These are phyloP conservation scores for Colletotrichum eremochloae DNA, from an alignment of 2,329 filamentous ascomycete species.

Conservation along the genomic window DNA sequence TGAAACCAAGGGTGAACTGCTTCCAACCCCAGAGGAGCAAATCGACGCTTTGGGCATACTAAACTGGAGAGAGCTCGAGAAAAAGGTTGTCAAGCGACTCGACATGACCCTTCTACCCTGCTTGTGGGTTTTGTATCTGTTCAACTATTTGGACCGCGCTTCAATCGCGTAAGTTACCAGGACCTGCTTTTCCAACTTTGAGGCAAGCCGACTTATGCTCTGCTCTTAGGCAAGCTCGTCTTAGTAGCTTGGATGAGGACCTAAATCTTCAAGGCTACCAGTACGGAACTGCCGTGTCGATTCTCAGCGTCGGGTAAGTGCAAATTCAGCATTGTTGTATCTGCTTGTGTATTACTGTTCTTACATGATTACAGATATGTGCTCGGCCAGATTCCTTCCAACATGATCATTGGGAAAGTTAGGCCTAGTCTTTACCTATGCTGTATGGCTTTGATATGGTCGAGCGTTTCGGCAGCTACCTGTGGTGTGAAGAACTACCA, in stretches of 20 bases:
- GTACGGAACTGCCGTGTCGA: conserved; percentile 46
- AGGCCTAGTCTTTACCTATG: conserved; percentile 43
- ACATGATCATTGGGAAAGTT: conserved; percentile 43
- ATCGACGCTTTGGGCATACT: conserved; percentile 44
- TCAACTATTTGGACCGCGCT: conserved; percentile 44
- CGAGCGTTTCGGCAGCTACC: conserved; percentile 42
- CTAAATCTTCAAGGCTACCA: conserved; percentile 45
- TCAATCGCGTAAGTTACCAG: conserved; percentile 38
- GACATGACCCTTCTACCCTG: conserved; percentile 44
- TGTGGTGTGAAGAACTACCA: conserved; percentile 42
- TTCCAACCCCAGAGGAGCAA: conserved; percentile 40
- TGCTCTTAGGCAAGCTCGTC: conserved; percentile 44
- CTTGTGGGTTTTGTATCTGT: conserved; percentile 44
- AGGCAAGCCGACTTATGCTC: background rate
- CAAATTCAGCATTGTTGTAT: accelerated
- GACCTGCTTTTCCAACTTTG: accelerated
- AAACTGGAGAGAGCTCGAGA: conserved; percentile 44
- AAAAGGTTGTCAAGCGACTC: conserved; percentile 43
- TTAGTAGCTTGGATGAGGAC: conserved; percentile 45
- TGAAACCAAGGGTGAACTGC: conserved; percentile 11
- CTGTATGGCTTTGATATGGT: conserved; percentile 42
- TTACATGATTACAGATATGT: conserved; percentile 22
- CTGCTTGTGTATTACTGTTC: accelerated
- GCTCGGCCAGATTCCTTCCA: conserved; percentile 42
- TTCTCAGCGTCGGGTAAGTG: conserved; percentile 45